Conservation (phyloP, 768 basidiomycete species). For the Piloderma croceum region DNA sequence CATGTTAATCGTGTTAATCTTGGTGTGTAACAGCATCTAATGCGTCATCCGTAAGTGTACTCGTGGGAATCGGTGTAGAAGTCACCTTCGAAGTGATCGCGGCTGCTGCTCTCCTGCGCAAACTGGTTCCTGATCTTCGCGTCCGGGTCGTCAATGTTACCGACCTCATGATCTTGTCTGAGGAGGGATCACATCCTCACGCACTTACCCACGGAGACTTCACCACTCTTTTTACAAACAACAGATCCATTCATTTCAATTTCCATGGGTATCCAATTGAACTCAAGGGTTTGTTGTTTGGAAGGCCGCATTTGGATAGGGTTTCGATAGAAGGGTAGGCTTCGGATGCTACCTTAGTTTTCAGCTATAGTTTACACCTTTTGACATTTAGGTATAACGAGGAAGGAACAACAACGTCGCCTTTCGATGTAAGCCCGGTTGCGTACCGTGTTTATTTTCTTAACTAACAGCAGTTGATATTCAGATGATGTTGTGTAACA, state of each 20-base stretch:
- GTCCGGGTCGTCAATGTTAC: conserved; percentile 87
- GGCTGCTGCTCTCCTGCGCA: conserved; percentile 73
- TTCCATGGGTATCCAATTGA: conserved; percentile 81
- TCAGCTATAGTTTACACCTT: conserved; percentile 2
- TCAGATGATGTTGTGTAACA: conserved; percentile 72
- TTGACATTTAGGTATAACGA: conserved; percentile 50
- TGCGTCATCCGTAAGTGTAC: conserved; percentile 58
- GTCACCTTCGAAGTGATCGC: conserved; percentile 86
- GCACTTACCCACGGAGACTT: conserved; percentile 59
- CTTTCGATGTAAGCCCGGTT: conserved; percentile 55
- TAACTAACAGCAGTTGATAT: neutral
- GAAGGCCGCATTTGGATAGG: conserved; percentile 43
- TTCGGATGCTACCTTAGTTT: conserved; percentile 4
- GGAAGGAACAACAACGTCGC: conserved; percentile 77
- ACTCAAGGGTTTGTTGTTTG: conserved; percentile 60
- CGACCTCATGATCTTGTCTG: conserved; percentile 78
- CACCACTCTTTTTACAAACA: conserved; percentile 63
- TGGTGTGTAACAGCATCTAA: conserved; percentile 1
- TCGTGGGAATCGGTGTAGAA: conserved; percentile 86
- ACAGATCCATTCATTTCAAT: conserved; percentile 70
- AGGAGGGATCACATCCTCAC: conserved; percentile 70
- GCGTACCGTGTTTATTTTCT: conserved; percentile 3
- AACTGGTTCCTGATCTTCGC: conserved; percentile 63
- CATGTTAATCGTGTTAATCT: neutral
- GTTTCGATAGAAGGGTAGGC: conserved; percentile 49